Conservation (phyloP, 345 rosid genomes). For the Aquilaria sinensis region DNA sequence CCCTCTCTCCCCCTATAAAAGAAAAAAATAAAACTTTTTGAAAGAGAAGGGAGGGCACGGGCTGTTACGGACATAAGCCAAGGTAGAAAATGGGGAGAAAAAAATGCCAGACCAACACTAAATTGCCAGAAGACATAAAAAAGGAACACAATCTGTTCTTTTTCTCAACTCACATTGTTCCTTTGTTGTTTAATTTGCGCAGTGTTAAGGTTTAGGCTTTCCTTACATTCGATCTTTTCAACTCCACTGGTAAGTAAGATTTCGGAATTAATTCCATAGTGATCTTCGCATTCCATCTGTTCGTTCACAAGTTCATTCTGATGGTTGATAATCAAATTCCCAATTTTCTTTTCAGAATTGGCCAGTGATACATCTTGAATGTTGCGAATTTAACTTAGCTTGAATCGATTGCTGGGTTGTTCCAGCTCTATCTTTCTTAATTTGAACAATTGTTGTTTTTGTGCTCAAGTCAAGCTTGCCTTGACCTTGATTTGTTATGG, state of each 20-base stretch:
- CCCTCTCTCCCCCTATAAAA: too few species aligned
- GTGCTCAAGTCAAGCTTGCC: too few species aligned
- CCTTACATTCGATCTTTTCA: background rate
- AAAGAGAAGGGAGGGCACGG: too few species aligned
- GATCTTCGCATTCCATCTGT: too few species aligned
- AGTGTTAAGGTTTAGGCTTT: slow-evolving; percentile 13
- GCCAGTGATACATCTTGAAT: too few species aligned
- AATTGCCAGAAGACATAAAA: background rate
- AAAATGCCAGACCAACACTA: background rate
- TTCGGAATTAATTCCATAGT: background rate
- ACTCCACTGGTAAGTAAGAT: background rate
- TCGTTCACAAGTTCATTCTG: background rate
- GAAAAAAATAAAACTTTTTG: too few species aligned
- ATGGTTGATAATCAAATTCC: background rate
- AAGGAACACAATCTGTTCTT: slow-evolving; percentile 17
- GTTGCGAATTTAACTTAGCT: too few species aligned
- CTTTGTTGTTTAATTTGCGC: slow-evolving; percentile 14
- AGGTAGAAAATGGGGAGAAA: background rate
- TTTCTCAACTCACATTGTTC: slow-evolving; percentile 8
- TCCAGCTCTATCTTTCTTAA: too few species aligned
- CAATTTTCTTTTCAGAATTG: slow-evolving; percentile 5
- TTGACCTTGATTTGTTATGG: too few species aligned
- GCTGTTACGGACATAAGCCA: too few species aligned
- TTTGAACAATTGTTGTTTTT: too few species aligned
- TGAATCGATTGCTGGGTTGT: too few species aligned